Base-by-base conservation (phyloP, 345 rosid genomes). In the Excoecaria agallocha region DNA sequence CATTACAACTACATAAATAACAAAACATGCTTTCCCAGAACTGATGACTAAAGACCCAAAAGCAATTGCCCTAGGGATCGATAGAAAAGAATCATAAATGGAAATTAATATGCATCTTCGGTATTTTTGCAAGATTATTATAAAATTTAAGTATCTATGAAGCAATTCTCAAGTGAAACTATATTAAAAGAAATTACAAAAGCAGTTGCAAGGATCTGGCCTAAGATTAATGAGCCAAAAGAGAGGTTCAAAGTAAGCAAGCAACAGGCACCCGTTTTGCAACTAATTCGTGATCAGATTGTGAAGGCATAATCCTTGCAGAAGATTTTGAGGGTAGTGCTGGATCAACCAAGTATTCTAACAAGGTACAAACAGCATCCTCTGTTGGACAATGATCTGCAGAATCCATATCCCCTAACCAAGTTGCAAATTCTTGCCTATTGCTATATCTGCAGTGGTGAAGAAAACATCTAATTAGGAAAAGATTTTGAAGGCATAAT, bases 291-390 rank as follows among this genome's bases (percentile, higher is more conserved):
- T 85, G 87, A 45, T 85, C 76, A 66, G 63, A 1, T 51, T 70
- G 72, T 2, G 90, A 83, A 57, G 93, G 90, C 52, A 35, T 66
- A 43, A 66, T 82, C 25, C 24, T 71, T 12, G 54, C 19, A 30
- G 83, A 80, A 81, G 85, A 71, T 65, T 78, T 86, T 4, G 63
- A 65, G 0, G 93, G 92, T 68, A 94, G 86, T 71, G 83, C 8
- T 74, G 97, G 97, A 71, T 90, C 97, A 67, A 91, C 93, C 76
- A 94, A 80, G 74, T 43, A 75, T 12, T 85, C 91, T 25, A 91
- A 74, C 57, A 94, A 75, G 74, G 79, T 84, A 76, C 68, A 55
- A 78, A 91, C 56, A 54, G 94, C 87, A 69, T 94, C 98, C 75
- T 91, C 96, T 2, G 87, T 82, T 5, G 88, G 86, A 81, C 93